Conservation (phyloP, 495 filamentous ascomycete genomes). For the Aspergillus olivimuriae region DNA sequence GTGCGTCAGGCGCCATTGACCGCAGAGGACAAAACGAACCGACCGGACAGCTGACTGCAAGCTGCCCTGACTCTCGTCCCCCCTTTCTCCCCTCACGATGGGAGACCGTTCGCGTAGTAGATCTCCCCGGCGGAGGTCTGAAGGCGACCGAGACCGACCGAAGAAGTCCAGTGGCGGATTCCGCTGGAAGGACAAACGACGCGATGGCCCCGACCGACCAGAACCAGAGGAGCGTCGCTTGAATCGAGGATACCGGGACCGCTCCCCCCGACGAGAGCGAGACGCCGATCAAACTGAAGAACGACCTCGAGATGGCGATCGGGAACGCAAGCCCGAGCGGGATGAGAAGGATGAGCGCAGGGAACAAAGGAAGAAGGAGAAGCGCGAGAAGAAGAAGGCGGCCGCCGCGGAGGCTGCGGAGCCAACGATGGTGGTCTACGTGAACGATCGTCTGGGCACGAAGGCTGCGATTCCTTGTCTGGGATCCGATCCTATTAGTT, state of each 20-base stretch:
- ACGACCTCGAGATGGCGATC: constrained; percentile 16
- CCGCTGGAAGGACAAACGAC: constrained; percentile 61
- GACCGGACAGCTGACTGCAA: constrained; percentile 3
- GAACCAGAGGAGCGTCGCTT: constrained; percentile 36
- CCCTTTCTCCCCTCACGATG: constrained; percentile 21
- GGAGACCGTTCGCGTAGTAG: constrained; percentile 32
- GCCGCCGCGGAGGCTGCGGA: constrained; percentile 40
- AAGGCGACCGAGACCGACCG: constrained; percentile 23
- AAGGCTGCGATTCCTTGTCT: constrained; percentile 86
- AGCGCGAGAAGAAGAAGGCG: constrained; percentile 37
- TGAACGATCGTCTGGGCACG: constrained; percentile 88
- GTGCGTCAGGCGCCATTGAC: constrained; percentile 12
- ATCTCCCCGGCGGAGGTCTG: constrained; percentile 24
- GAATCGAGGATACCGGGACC: constrained; percentile 50
- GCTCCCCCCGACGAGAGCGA: constrained; percentile 28
- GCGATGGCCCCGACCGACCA: constrained; percentile 36
- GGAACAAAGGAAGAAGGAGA: constrained; percentile 27
- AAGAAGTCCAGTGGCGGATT: constrained; percentile 47
- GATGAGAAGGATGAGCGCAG: constrained; percentile 25
- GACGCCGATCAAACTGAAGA: constrained; percentile 18
- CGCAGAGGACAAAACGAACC: constrained; percentile 1
- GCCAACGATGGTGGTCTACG: constrained; percentile 84
- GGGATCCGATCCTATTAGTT: constrained; percentile 67
- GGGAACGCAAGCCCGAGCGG: constrained; percentile 12
- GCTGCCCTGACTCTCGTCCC: constrained; percentile 11